A percentile compares a stretch with the other conserved stretches of the same genome.
phyloP scores from a whole-genome alignment of 176 grass and related monocot species.

The Alopecurus myosuroides region DNA sequence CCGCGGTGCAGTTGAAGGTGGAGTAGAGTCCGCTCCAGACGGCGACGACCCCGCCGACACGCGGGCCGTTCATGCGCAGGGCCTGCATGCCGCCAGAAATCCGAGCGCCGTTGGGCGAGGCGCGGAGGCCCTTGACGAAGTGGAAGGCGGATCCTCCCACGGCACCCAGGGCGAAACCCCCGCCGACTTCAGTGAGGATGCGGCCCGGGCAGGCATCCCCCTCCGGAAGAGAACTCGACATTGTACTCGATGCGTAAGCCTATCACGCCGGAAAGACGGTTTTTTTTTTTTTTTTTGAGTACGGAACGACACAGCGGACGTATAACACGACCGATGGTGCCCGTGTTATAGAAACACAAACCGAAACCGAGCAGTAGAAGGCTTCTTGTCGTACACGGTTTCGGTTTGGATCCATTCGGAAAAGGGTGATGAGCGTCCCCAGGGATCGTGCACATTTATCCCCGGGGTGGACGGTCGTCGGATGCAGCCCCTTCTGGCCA shows the following conservation, averaged over 20 bases:
- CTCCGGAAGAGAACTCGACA: conserved; percentile 18
- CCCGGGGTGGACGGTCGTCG: no score
- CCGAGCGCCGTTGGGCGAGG: conserved; percentile 29
- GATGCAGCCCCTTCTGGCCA: no score
- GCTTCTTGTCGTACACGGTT: conserved; percentile 5
- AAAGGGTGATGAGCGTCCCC: no score
- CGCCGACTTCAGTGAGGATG: conserved; percentile 23
- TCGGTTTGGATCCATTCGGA: no score
- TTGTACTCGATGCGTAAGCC: neutral
- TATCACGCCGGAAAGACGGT: neutral
- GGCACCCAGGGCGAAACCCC: conserved; percentile 28
- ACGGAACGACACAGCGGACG: neutral
- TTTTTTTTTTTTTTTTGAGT: no score
- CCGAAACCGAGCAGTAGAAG: no score
- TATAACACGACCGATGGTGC: neutral
- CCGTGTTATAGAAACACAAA: no score
- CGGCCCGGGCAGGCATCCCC: conserved; percentile 30
- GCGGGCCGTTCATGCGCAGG: conserved; percentile 35
- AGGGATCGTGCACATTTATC: no score
- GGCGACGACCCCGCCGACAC: conserved; percentile 24
- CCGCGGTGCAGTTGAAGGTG: conserved; percentile 74
- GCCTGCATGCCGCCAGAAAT: conserved; percentile 27
- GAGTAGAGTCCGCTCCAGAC: conserved; percentile 36
- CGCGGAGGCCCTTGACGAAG: conserved; percentile 44
- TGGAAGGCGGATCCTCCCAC: conserved; percentile 41